phyloP scores from a whole-genome alignment of 257 asterid genomes.

The Anisodus acutangulus region DNA sequence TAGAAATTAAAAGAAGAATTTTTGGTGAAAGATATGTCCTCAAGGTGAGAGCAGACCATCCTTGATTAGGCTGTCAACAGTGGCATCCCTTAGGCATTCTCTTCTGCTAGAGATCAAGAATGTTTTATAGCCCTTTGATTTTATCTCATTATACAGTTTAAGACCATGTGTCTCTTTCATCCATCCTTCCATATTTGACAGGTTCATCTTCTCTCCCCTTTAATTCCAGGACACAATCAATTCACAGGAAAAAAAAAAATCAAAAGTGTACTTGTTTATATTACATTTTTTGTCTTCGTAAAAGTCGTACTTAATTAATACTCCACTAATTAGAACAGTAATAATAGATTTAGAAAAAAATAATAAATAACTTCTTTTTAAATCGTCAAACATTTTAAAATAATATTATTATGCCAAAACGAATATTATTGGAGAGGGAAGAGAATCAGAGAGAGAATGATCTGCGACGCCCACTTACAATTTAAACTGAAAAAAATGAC shows the following conservation, averaged over 20 bases:
- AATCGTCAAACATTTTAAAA: background rate
- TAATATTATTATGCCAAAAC: background rate
- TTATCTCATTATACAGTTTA: constrained; percentile 43
- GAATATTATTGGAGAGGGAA: background rate
- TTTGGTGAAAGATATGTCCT: background rate
- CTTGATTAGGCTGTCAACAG: constrained; percentile 53
- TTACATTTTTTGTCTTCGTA: background rate
- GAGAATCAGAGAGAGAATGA: no score
- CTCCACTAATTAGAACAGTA: background rate
- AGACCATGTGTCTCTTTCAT: constrained; percentile 40
- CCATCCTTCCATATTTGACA: constrained; percentile 50
- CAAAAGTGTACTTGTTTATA: no score
- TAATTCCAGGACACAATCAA: background rate
- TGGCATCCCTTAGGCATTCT: constrained; percentile 54
- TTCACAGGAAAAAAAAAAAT: no score
- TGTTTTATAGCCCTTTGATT: constrained; percentile 47
- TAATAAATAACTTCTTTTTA: background rate
- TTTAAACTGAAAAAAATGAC: no score
- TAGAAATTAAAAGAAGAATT: background rate
- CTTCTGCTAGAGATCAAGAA: constrained; percentile 54
- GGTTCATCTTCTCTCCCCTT: constrained; percentile 49
- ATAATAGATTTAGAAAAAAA: no score
- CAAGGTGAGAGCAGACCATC: constrained; percentile 37
- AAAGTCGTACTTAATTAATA: background rate
- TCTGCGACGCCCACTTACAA: no score